Evolutionary conservation across 2,329 filamentous ascomycete genomes (phyloP), one percentile per base, ranked within the genome.

Genomic region (Alternaria rosae): DNA sequence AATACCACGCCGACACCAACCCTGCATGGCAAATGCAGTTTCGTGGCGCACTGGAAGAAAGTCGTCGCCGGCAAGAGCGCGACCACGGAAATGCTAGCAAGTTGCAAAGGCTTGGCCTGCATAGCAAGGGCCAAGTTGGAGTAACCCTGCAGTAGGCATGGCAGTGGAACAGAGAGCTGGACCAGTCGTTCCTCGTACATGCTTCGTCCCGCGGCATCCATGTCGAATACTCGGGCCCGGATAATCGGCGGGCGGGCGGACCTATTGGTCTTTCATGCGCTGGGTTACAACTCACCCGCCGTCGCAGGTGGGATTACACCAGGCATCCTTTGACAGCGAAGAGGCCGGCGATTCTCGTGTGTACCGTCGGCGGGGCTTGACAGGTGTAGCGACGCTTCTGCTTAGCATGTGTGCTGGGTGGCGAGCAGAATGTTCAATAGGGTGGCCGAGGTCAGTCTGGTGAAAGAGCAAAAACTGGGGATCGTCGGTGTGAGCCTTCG

Each of bases 181-280:
- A 48, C 59, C 59, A 61, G 54, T 58, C 54, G 54, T 61, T 58
- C 54, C 32, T 61, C 54, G 54, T 53, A 54, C 59, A 61, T 61
- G 59, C 59, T 58, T 61, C 59, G 59, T 61, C 59, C 59, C 59
- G 59, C 59, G 59, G 38, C 38, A 61, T 61, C 59, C 59, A 61
- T 61, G 59, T 54, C 52, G 43, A 43, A 61, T 48, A 44, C 45
- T 61, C 54, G 54, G 54, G 45, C 38, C 45, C 58, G 58, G 59
- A 57, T 45, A 52, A 38, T 25, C 48, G 54, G 47, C 28, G 47
- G 28, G n/a, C 28, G 47, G 35, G 54, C 38, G 59, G 54, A 28
- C 45, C 59, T 53, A 61, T 61, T 45, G 54, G 20, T 44, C 43
- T 51, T 43, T 38, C 58, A 57, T 61, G 53, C 53, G 53, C 53